A percentile compares a stretch with the other conserved stretches of the same genome.
Conservation (phyloP, 2,329 filamentous ascomycete genomes). For the Macroventuria anomochaeta region DNA sequence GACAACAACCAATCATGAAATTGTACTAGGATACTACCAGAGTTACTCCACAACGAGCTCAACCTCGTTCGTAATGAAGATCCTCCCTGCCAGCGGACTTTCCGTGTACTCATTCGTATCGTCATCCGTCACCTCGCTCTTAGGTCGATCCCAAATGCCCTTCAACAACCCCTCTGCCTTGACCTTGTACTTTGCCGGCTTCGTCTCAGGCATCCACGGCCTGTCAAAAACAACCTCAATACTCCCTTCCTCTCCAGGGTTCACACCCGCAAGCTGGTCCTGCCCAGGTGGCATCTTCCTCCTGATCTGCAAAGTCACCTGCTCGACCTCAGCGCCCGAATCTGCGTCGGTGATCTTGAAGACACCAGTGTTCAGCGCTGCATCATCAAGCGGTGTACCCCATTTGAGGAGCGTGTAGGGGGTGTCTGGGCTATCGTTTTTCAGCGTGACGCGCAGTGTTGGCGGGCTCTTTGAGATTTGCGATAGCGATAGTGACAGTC, state of each 20-base stretch:
- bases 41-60: slow-evolving; percentile 15
- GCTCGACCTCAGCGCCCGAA: slow-evolving; percentile 37
- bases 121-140: slow-evolving; percentile 29
- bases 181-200: slow-evolving; percentile 48
- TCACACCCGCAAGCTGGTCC: slow-evolving; percentile 46
- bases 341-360: slow-evolving; percentile 42
- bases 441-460: slow-evolving; percentile 45
- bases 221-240: slow-evolving; percentile 46
- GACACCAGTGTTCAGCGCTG: slow-evolving; percentile 48
- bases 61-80: slow-evolving; percentile 35
- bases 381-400: slow-evolving; percentile 50
- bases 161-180: slow-evolving; percentile 43
- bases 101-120: slow-evolving; percentile 35
- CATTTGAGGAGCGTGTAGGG: slow-evolving; percentile 50
- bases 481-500: slow-evolving; percentile 38
- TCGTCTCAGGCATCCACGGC: slow-evolving; percentile 47
- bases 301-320: slow-evolving; percentile 44
- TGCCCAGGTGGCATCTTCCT: slow-evolving; percentile 47
- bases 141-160: slow-evolving; percentile 45
- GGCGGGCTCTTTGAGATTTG: slow-evolving; percentile 41
- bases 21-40: too few species aligned
- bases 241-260: slow-evolving; percentile 42
- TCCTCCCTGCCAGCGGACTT: slow-evolving; percentile 34
- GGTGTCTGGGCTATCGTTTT: slow-evolving; percentile 43
- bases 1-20: too few species aligned